Percentiles rank a stretch among this genome's conserved stretches.
Evolutionary conservation across 192 early-diverging fungal species (phyloP).

Genomic region (Backusella mclennaniae): DNA sequence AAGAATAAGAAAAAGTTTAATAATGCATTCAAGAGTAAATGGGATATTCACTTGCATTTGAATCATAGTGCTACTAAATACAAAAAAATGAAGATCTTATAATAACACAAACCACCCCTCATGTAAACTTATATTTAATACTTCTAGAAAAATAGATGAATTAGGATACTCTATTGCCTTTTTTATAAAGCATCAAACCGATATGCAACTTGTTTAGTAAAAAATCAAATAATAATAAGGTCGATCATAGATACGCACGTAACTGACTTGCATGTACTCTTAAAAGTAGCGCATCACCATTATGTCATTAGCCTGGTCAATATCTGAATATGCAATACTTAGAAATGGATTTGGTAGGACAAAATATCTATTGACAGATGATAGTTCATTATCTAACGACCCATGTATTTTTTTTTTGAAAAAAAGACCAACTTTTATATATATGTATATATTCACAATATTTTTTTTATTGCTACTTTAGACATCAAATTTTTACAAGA

Average conservation of each 20-base stretch:
- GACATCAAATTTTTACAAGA: not conserved
- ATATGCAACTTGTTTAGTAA: not conserved
- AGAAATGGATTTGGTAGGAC: conserved; percentile 1
- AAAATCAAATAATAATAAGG: not conserved
- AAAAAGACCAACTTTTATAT: not conserved
- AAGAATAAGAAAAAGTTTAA: not conserved
- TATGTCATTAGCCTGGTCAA: not conserved
- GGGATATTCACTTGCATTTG: not conserved
- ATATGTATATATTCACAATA: not conserved
- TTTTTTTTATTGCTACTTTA: not conserved
- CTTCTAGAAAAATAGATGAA: not conserved
- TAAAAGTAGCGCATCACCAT: not conserved
- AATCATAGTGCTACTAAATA: not conserved
- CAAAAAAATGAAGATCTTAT: not conserved
- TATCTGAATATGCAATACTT: not conserved
- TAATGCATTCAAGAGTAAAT: not conserved
- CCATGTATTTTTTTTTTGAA: not conserved
- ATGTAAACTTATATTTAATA: not conserved
- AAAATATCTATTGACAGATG: conserved; percentile 3
- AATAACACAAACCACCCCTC: not conserved
- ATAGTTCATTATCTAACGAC: not conserved
- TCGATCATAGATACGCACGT: not conserved
- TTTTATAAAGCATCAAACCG: not conserved
- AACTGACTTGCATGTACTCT: not conserved
- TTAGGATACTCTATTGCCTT: not conserved